A percentile compares a stretch with the other conserved stretches of the same genome.
phyloP scores from a whole-genome alignment of 352 stramenopile species.

The Pythium angustatum region DNA sequence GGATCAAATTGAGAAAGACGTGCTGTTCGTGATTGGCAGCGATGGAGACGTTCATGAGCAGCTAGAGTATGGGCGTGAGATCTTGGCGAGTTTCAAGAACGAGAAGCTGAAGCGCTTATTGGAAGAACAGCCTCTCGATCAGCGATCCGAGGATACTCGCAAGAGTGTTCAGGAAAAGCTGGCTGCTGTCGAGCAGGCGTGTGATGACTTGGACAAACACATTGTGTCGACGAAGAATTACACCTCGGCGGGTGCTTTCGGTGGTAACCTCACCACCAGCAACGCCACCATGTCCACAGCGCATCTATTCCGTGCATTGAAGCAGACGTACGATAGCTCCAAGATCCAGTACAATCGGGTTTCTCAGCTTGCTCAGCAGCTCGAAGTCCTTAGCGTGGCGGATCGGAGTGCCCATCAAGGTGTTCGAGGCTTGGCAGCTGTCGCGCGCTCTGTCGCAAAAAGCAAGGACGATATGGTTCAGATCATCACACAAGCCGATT shows the following conservation, averaged over 20 bases:
- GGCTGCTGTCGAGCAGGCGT: slow-evolving; percentile 50
- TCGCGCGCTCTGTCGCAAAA: slow-evolving; percentile 19
- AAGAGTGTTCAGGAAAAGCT: slow-evolving; percentile 52
- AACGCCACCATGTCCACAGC: slow-evolving; percentile 35
- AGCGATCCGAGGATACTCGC: slow-evolving; percentile 60
- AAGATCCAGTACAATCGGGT: slow-evolving; percentile 76
- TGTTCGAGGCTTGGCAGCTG: slow-evolving; percentile 22
- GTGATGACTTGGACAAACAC: slow-evolving; percentile 51
- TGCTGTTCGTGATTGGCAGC: slow-evolving; percentile 77
- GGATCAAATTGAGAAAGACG: slow-evolving; percentile 67
- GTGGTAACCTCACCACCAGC: slow-evolving; percentile 18
- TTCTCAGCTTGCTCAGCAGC: slow-evolving; percentile 47
- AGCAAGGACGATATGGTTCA: slow-evolving; percentile 55
- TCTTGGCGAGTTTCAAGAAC: slow-evolving; percentile 69
- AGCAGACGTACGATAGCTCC: slow-evolving; percentile 75
- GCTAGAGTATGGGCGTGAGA: slow-evolving; percentile 67
- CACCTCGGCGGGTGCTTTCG: slow-evolving; percentile 16
- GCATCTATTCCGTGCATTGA: slow-evolving; percentile 67
- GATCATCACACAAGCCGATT: slow-evolving; percentile 43
- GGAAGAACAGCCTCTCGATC: slow-evolving; percentile 69
- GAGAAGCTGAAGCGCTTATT: slow-evolving; percentile 58
- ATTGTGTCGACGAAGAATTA: slow-evolving; percentile 38
- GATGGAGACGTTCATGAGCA: slow-evolving; percentile 78
- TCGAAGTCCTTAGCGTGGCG: slow-evolving; percentile 52
- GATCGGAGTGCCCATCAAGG: slow-evolving; percentile 17